phyloP scores from a whole-genome alignment of 2,329 filamentous ascomycete genomes.

The Epichloe uncinata region DNA sequence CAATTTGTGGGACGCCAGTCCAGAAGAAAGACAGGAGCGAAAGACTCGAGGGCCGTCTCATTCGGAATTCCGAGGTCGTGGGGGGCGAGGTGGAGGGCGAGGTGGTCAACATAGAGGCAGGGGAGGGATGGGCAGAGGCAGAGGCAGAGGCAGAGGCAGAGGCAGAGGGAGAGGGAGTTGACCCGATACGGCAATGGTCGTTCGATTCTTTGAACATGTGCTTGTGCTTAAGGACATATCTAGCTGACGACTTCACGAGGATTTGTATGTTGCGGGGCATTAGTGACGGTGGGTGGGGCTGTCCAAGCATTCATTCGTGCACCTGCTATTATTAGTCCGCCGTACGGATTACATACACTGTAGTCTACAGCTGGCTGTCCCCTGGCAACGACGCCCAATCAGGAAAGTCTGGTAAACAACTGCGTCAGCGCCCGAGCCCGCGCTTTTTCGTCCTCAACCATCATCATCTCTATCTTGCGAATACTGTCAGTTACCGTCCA shows the following conservation, averaged over 20 bases:
- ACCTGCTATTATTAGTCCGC: too few species aligned
- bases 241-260: too few species aligned
- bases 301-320: not conserved
- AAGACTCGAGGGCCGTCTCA: conserved; percentile 43
- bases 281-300: not conserved
- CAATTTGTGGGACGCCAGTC: conserved; percentile 62
- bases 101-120: conserved; percentile 6
- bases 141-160: not conserved
- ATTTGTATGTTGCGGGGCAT: too few species aligned
- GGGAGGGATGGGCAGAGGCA: conserved; percentile 7
- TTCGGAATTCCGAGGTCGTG: conserved; percentile 19
- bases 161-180: not conserved
- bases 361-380: too few species aligned
- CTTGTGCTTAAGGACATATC: too few species aligned
- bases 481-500: not conserved
- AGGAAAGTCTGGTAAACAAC: conserved; percentile 7
- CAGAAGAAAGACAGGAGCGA: conserved; percentile 53
- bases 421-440: conserved; percentile 2
- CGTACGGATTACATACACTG: too few species aligned
- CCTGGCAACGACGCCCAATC: conserved; percentile 7
- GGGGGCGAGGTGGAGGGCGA: conserved; percentile 19
- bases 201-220: not conserved
- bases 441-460: not conserved
- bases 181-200: not conserved
- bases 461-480: conserved; percentile 1